These are phyloP conservation scores for Leptographium flavum DNA, from an alignment of 2,329 filamentous ascomycete genomes.

Conservation along the genomic window DNA sequence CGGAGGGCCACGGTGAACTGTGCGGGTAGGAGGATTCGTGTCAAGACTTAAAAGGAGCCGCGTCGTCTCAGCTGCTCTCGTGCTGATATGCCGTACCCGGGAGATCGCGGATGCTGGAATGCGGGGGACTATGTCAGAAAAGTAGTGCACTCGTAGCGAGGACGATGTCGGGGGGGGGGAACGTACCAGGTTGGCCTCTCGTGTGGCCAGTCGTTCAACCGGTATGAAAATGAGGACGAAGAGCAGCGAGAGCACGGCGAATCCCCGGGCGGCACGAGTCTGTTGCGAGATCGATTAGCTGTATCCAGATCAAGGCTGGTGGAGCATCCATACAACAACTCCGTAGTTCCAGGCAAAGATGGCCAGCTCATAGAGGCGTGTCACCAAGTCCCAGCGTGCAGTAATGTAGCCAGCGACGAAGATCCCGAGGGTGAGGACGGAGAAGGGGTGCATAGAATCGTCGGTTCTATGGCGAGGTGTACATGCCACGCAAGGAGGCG, in stretches of 20 bases:
- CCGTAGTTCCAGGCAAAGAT: constrained; percentile 98
- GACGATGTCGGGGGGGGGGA: constrained; percentile 17
- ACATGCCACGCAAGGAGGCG: constrained; percentile 23
- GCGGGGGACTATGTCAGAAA: not conserved
- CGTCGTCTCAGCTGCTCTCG: constrained; percentile 87
- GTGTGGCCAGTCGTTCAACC: constrained; percentile 65
- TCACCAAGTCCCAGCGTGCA: constrained; percentile 96
- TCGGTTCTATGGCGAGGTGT: constrained; percentile 21
- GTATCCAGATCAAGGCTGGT: not conserved
- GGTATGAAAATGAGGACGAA: constrained; percentile 79
- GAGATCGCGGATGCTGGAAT: constrained; percentile 63
- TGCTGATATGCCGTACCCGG: constrained; percentile 73
- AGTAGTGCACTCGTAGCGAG: not conserved
- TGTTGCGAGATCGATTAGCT: constrained; percentile 20
- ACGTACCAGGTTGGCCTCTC: constrained; percentile 67
- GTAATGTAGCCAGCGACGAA: constrained; percentile 99
- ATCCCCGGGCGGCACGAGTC: constrained; percentile 77
- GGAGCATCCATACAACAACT: constrained; percentile 56
- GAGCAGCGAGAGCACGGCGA: constrained; percentile 65
- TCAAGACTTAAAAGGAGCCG: constrained; percentile 65
- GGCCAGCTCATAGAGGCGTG: constrained; percentile 88
- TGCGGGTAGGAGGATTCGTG: constrained; percentile 15
- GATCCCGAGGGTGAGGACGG: constrained; percentile 86
- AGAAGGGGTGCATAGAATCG: constrained; percentile 90
- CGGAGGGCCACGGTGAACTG: not conserved